phyloP scores from a whole-genome alignment of 192 early-diverging fungal genomes.

The Phycomyces blakesleeanus region DNA sequence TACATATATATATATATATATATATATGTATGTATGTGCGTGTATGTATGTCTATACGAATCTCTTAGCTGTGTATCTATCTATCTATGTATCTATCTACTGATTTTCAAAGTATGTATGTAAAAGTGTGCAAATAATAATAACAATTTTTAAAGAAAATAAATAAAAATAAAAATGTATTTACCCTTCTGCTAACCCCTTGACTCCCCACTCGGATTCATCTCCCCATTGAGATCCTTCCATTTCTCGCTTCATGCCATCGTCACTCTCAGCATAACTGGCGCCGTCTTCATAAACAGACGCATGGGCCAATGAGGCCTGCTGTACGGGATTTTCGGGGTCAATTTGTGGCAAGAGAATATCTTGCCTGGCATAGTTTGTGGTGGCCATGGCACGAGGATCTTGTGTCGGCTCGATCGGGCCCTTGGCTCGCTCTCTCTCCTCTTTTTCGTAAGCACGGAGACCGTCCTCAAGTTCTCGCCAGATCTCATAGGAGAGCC shows the following conservation, averaged over 20 bases:
- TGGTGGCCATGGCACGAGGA: conserved; percentile 13
- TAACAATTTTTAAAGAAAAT: too few species aligned
- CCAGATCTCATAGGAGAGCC: conserved; percentile 63
- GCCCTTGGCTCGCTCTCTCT: conserved; percentile 40
- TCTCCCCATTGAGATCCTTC: conserved; percentile 43
- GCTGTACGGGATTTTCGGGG: neutral
- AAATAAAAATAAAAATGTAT: conserved; percentile 7
- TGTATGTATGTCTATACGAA: too few species aligned
- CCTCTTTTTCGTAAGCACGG: conserved; percentile 60
- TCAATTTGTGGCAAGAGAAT: neutral
- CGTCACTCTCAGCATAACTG: conserved; percentile 42
- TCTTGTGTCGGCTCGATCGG: conserved; percentile 4
- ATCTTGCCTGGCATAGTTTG: neutral
- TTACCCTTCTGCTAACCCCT: conserved; percentile 40
- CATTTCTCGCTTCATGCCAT: conserved; percentile 32
- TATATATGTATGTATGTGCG: too few species aligned
- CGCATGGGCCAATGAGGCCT: conserved; percentile 2
- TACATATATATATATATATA: too few species aligned
- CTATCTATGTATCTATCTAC: too few species aligned
- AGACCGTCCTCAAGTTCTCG: conserved; percentile 62
- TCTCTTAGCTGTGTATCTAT: too few species aligned
- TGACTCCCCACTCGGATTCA: conserved; percentile 45
- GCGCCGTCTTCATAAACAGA: conserved; percentile 34
- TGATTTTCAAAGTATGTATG: too few species aligned
- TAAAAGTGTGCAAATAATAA: too few species aligned